Percentiles rank a stretch among this genome's conserved stretches.
phyloP scores from a whole-genome alignment of 2,329 filamentous ascomycete species.

The Fusarium sp. region DNA sequence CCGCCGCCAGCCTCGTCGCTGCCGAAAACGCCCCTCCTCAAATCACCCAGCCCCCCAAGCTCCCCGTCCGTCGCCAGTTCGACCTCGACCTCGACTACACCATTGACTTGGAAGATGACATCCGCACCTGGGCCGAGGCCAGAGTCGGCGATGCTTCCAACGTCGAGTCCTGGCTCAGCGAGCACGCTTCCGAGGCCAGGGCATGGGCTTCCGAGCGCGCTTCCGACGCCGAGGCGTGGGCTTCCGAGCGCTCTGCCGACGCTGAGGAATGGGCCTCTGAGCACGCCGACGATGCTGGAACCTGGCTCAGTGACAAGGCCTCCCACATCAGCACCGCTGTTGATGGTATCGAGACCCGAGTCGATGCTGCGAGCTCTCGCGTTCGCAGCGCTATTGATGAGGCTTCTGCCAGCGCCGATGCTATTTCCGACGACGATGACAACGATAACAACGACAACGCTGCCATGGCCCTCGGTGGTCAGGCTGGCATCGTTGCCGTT shows the following conservation, averaged over 20 bases:
- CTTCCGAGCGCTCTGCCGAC: slow-evolving; percentile 22
- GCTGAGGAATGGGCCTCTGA: slow-evolving; percentile 16
- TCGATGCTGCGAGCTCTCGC: slow-evolving; percentile 14
- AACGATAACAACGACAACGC: slow-evolving; percentile 31
- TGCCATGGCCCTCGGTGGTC: slow-evolving; percentile 17
- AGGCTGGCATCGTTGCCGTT: slow-evolving; percentile 30
- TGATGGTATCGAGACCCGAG: slow-evolving; percentile 24
- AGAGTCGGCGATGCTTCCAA: slow-evolving; percentile 13
- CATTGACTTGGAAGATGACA: slow-evolving; percentile 27
- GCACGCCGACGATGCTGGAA: slow-evolving; percentile 17
- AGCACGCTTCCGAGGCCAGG: no score
- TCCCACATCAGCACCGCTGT: slow-evolving; percentile 20
- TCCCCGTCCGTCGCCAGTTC: slow-evolving; percentile 15
- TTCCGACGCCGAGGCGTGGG: slow-evolving; percentile 23
- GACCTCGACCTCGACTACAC: no score
- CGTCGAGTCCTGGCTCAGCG: slow-evolving; percentile 4
- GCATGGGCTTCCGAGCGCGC: no score
- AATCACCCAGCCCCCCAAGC: slow-evolving; percentile 27
- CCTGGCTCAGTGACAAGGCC: slow-evolving; percentile 7
- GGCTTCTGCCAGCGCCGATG: slow-evolving; percentile 21
- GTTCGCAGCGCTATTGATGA: slow-evolving; percentile 20
- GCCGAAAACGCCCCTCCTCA: slow-evolving; percentile 15
- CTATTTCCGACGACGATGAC: background rate
- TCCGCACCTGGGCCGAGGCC: slow-evolving; percentile 26
- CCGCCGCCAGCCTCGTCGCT: slow-evolving; percentile 37